These are phyloP conservation scores for Pistacia integerrima DNA, from an alignment of 345 rosid species.

Conservation along the genomic window DNA sequence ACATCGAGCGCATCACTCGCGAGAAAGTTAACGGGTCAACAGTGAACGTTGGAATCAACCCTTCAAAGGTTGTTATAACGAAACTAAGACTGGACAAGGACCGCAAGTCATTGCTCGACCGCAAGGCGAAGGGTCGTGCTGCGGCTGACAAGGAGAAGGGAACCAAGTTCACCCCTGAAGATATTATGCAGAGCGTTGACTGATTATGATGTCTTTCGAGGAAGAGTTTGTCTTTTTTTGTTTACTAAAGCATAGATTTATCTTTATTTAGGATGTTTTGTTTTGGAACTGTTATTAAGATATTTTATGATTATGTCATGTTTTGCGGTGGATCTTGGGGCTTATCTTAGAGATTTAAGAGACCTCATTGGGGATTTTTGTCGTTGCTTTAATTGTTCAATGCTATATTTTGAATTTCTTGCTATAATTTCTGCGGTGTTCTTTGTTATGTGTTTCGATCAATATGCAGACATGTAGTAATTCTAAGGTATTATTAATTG, in stretches of 20 bases:
- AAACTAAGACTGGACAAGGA: conserved; percentile 84
- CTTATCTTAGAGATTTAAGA: neutral
- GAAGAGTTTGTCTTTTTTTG: neutral
- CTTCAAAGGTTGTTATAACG: conserved; percentile 70
- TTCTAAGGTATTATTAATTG: too few species aligned
- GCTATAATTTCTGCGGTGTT: neutral
- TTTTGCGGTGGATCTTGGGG: neutral
- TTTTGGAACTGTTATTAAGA: neutral
- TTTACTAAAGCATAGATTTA: conserved; percentile 9
- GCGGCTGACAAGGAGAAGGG: conserved; percentile 84
- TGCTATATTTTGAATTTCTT: conserved; percentile 16
- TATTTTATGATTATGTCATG: conserved; percentile 11
- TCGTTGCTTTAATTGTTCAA: neutral
- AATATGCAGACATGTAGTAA: neutral
- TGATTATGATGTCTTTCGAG: conserved; percentile 13
- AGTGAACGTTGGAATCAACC: conserved; percentile 73
- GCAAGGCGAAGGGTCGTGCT: conserved; percentile 81
- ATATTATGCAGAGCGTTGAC: conserved; percentile 80
- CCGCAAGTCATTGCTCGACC: conserved; percentile 63
- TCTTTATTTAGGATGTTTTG: conserved; percentile 4
- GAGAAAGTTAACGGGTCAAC: conserved; percentile 87
- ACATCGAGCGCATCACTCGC: conserved; percentile 75
- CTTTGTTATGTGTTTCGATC: neutral
- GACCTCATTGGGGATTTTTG: conserved; percentile 11
- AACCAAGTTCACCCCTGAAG: conserved; percentile 71